Percentiles rank a stretch among this genome's conserved stretches.
phyloP scores from a whole-genome alignment of 1,284 basidiomycete species.

The Trametes versicolor region DNA sequence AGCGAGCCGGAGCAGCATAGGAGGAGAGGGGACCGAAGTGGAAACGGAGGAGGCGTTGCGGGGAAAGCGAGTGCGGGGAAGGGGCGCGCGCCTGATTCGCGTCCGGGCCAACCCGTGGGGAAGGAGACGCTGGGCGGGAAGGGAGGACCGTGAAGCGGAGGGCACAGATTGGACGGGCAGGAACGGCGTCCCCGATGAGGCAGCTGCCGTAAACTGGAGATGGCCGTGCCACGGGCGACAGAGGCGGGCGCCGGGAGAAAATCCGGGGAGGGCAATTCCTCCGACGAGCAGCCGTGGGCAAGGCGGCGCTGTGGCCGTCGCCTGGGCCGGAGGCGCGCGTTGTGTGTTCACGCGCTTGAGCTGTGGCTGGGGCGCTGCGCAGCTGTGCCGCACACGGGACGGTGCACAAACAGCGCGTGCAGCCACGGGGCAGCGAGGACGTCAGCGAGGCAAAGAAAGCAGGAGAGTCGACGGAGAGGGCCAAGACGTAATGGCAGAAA shows the following conservation, averaged over 20 bases:
- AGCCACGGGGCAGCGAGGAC: slow-evolving; percentile 2
- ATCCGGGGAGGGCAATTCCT: slow-evolving; percentile 33
- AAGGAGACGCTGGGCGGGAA: slow-evolving; percentile 21
- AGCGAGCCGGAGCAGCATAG: slow-evolving; percentile 12
- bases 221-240: slow-evolving; percentile 24
- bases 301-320: slow-evolving; percentile 13
- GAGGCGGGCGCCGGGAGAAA: slow-evolving; percentile 29
- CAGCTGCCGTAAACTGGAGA: slow-evolving; percentile 30
- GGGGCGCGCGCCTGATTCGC: slow-evolving; percentile 14
- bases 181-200: slow-evolving; percentile 16
- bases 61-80: slow-evolving; percentile 27
- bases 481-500: slow-evolving; percentile 29
- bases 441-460: neutral
- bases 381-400: slow-evolving; percentile 1
- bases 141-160: slow-evolving; percentile 19
- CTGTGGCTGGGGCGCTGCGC: slow-evolving; percentile 15
- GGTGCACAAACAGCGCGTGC: slow-evolving; percentile 7
- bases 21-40: slow-evolving; percentile 20
- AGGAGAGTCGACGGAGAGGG: slow-evolving; percentile 13
- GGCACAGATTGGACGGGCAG: slow-evolving; percentile 20
- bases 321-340: slow-evolving; percentile 8
- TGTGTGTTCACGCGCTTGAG: slow-evolving; percentile 9
- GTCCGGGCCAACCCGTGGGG: slow-evolving; percentile 15
- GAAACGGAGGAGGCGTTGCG: slow-evolving; percentile 25
- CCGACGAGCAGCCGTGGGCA: slow-evolving; percentile 27